Conservation (phyloP, 345 rosid genomes). For the Trapa bicornis region DNA sequence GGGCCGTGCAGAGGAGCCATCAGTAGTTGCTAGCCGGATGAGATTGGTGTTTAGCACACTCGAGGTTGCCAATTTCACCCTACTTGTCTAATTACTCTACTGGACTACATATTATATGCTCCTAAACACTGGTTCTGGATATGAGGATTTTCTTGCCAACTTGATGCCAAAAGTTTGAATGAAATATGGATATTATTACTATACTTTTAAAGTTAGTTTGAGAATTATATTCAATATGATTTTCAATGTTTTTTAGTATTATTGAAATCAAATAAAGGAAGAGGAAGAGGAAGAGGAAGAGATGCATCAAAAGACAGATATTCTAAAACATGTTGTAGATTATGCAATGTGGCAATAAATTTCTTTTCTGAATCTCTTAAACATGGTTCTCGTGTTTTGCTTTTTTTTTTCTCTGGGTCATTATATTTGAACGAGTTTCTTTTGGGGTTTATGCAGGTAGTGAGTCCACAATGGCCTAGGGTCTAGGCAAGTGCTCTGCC, state of each 20-base stretch:
- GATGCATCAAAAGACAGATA: neutral
- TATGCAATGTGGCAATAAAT: neutral
- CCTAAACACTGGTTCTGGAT: neutral
- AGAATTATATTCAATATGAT: neutral
- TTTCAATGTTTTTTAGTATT: neutral
- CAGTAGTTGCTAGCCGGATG: slow-evolving; percentile 86
- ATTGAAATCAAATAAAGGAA: neutral
- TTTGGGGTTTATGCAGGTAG: slow-evolving; percentile 42
- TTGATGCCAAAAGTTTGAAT: neutral
- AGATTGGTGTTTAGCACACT: slow-evolving; percentile 76
- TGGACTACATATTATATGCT: neutral
- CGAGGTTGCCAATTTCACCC: slow-evolving; percentile 35
- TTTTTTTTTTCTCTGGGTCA: neutral
- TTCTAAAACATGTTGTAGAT: neutral
- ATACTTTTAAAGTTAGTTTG: neutral
- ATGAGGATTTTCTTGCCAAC: neutral
- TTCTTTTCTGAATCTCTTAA: neutral
- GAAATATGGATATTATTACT: neutral
- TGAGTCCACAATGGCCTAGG: slow-evolving; percentile 90
- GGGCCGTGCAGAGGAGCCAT: slow-evolving; percentile 72
- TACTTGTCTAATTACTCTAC: neutral
- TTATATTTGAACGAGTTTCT: neutral
- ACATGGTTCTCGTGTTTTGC: neutral
- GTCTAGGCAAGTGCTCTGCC: slow-evolving; percentile 21
- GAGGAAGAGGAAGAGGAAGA: neutral